These are phyloP conservation scores for Tagetes patula DNA, from an alignment of 129 eudicot species.

Conservation along the genomic window DNA sequence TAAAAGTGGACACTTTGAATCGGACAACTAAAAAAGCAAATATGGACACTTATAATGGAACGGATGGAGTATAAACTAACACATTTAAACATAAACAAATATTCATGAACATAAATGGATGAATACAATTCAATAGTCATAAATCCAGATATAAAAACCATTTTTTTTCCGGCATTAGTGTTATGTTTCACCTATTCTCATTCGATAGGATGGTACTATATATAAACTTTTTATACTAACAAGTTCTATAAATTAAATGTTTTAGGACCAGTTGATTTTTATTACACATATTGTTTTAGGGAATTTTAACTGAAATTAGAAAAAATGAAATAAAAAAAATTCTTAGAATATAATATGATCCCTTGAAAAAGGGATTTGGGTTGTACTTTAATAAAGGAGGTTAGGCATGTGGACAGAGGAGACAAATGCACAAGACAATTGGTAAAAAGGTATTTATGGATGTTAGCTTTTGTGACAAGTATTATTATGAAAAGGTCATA, in stretches of 20 bases:
- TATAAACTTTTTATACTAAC: no score
- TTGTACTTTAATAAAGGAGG: not conserved
- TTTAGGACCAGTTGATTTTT: not conserved
- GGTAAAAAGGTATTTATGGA: conserved; percentile 25
- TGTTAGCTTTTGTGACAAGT: conserved; percentile 30
- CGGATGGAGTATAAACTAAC: no score
- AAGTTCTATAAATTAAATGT: not conserved
- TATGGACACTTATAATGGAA: no score
- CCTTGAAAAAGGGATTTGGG: conserved; percentile 3
- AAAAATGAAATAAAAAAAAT: not conserved
- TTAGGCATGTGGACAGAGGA: conserved; percentile 28
- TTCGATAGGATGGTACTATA: no score
- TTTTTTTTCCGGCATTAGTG: no score
- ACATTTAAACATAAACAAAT: no score
- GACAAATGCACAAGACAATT: conserved; percentile 32
- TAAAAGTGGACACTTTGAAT: no score
- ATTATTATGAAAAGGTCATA: conserved; percentile 37
- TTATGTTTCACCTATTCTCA: no score
- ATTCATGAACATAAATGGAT: no score
- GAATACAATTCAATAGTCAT: no score
- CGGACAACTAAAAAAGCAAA: no score
- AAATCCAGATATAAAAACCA: no score
- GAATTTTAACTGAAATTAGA: not conserved
- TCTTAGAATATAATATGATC: not conserved
- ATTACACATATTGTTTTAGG: not conserved